Evolutionary conservation across 345 rosid species (phyloP).

Genomic region (Brassica rapa): DNA sequence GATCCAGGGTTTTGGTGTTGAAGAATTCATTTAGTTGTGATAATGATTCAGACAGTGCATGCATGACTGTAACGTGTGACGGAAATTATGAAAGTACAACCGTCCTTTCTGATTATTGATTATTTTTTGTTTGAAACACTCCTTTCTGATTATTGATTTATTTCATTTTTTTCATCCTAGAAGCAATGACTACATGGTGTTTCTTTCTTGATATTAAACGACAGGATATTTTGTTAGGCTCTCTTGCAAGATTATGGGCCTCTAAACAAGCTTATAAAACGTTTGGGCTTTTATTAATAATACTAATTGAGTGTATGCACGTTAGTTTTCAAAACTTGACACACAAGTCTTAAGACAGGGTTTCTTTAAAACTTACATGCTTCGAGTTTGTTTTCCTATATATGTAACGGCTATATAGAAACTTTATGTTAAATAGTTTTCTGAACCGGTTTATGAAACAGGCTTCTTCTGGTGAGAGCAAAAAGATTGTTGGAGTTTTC

Average conservation of each 20-base stretch:
- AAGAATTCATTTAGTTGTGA: not conserved
- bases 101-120: not conserved
- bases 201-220: conserved; percentile 6
- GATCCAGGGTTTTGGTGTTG: not conserved
- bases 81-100: not conserved
- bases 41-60: conserved; percentile 15
- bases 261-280: not conserved
- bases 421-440: not conserved
- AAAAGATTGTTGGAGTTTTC: conserved; percentile 95
- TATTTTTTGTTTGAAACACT: too few species aligned
- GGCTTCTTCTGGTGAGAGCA: conserved; percentile 72
- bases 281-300: not conserved
- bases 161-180: not conserved
- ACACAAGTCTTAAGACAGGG: not conserved
- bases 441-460: conserved; percentile 35
- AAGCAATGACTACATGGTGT: conserved; percentile 12
- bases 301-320: not conserved
- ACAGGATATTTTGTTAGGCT: not conserved
- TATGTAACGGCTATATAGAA: not conserved
- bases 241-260: not conserved
- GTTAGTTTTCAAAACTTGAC: not conserved
- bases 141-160: not conserved
- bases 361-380: not conserved
- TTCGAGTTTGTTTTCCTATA: not conserved
- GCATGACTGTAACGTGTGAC: conserved; percentile 30